Base-by-base conservation (phyloP, 208 protist genomes). In the Jaenimonas drosophilae region DNA sequence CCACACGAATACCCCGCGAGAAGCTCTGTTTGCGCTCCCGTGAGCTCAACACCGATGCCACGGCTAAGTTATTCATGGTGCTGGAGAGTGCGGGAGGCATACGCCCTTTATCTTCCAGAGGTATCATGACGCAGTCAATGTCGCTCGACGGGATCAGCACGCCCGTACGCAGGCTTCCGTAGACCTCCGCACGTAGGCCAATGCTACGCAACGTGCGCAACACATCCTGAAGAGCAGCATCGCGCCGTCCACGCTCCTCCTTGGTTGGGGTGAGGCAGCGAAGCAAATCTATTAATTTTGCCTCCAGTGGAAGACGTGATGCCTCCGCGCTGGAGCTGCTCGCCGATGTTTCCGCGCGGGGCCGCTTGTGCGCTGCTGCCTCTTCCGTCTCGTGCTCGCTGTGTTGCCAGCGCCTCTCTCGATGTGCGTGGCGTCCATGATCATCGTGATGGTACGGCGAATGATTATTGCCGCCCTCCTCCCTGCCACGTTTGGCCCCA, bases 161-260 rank as follows among this genome's bases (percentile, higher is more conserved):
- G 2, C 85, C 85, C 0, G 85, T 93, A 39, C 49, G 46, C 37
- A 80, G 54, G 41, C 85, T 93, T 12, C 85, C 85, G 61, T 85
- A 93, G 0, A 86, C 49, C n/a, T 72, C 49, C 0, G 38, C 9
- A 27, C 42, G 3, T 44, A 50, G 19, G 14, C 48, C 39, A 3
- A 36, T 24, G 0, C 23, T 20, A 26, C 42, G 39, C 25, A 91
- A 44, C 12, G 63, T 38, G 2, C 2, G 4, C 9, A 47, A 51
- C 21, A 88, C 31, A 39, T 82, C 82, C 2, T 48, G 9, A 7
- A 91, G 44, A 12, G 88, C 77, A 12, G 36, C 27, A 25, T 70
- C 34, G 14, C 64, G 62, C 4, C 32, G 34, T 7, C 66, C 45
- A 17, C 49, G 60, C 20, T 68, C 64, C 16, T 38, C 38, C 3